phyloP scores from a whole-genome alignment of 768 basidiomycete genomes.

The Dentipellis sp. region DNA sequence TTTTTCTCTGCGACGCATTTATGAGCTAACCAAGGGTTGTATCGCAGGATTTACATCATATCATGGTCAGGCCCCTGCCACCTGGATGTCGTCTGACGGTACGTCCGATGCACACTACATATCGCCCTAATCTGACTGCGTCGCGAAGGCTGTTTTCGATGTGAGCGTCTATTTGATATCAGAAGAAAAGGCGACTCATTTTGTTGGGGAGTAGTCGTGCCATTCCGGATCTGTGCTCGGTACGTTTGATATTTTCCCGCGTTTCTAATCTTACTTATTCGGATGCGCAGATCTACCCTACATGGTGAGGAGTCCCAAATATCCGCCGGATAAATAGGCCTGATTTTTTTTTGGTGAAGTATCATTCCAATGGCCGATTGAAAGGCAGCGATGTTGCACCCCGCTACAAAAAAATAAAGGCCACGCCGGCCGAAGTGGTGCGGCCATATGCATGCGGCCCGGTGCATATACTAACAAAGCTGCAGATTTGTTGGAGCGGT shows the following conservation, averaged over 20 bases:
- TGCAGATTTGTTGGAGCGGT: constrained; percentile 15
- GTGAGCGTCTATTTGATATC: constrained; percentile 2
- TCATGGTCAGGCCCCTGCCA: constrained; percentile 28
- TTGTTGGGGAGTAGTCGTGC: constrained; percentile 20
- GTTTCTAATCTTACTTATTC: background rate
- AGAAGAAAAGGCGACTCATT: background rate
- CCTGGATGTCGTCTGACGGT: constrained; percentile 40
- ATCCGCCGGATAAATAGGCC: background rate
- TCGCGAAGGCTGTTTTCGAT: constrained; percentile 11
- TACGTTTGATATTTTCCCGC: constrained; percentile 1
- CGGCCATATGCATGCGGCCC: background rate
- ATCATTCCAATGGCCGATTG: constrained; percentile 12
- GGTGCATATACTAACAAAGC: background rate
- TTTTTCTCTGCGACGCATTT: background rate
- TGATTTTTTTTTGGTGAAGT: constrained; percentile 2
- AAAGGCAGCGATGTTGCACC: constrained; percentile 2
- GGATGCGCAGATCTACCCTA: constrained; percentile 7
- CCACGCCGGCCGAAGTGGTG: constrained; percentile 12
- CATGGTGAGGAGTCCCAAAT: background rate
- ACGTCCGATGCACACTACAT: background rate
- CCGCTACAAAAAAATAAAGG: constrained; percentile 1
- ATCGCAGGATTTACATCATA: constrained; percentile 10
- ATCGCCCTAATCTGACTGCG: background rate
- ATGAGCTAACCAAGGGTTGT: background rate
- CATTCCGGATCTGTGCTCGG: constrained; percentile 35